Conservation (phyloP, 2,329 filamentous ascomycete genomes). For the Trichothecium roseum region DNA sequence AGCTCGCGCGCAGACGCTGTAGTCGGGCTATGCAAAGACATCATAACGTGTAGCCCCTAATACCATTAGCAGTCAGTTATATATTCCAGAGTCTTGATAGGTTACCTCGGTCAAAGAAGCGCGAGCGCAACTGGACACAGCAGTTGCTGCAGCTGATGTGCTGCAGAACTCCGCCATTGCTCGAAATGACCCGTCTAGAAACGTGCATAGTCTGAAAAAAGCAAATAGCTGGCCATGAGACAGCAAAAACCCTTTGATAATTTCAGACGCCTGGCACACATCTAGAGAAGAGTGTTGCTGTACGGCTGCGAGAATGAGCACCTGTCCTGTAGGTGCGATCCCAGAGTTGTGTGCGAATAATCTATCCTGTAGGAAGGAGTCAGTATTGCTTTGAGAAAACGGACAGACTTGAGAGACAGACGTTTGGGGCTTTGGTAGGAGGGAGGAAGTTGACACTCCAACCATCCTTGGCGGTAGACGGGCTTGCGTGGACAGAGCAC, state of each 20-base stretch:
- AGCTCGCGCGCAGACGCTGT: conserved; percentile 5
- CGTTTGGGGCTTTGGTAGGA: conserved; percentile 5
- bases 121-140: conserved; percentile 24
- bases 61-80: background rate
- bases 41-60: conserved; percentile 14
- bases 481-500: conserved; percentile 35
- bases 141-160: conserved; percentile 28
- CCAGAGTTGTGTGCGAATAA: too few species aligned
- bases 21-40: conserved; percentile 9
- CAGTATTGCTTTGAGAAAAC: background rate
- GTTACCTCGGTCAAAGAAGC: conserved; percentile 15
- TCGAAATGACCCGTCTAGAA: conserved; percentile 31
- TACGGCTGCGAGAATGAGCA: conserved; percentile 15
- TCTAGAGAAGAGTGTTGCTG: conserved; percentile 9
- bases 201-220: conserved; percentile 30
- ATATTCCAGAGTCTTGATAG: background rate
- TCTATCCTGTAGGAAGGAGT: too few species aligned
- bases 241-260: conserved; percentile 24
- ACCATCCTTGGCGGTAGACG: conserved; percentile 27
- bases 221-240: conserved; percentile 42
- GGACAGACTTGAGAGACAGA: conserved; percentile 1
- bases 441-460: conserved; percentile 28
- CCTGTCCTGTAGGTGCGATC: conserved; percentile 12
- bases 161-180: conserved; percentile 45
- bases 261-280: conserved; percentile 23